Evolutionary conservation across 169 alveolate genomes (phyloP), one percentile per base, ranked within the genome.

Genomic region (Cryptosporidium sp.): DNA sequence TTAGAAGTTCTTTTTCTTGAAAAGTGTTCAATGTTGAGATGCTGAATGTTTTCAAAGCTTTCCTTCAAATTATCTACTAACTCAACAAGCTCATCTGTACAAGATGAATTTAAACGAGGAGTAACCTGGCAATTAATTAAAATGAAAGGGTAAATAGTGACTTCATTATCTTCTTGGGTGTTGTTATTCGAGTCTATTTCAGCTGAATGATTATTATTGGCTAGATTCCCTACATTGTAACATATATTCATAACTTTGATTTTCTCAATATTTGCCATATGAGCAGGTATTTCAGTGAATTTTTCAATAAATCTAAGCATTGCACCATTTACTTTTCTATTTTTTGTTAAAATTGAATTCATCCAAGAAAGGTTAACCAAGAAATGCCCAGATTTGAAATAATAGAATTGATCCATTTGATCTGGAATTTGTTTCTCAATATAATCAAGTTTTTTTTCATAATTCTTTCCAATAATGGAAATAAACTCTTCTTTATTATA

Each of bases 341-440:
- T 65, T 39, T 60, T 45, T 0, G 68, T 61, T 33, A 62, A 23
- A 8, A 62, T 65, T 37, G 89, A 80, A 45, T 65, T 80, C 44
- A 62, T 65, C 89, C 89, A 80, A 18, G 51, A 29, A 42, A 80
- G 75, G 16, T 39, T 42, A 23, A 80, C 89, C 26, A 80, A 51
- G 18, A 80, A 51, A 80, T 80, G 73, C 9, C 89, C 89, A 14
- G 89, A 62, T 45, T 53, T 80, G 70, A 80, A 62, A 16, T 80
- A 80, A 48, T 62, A 42, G 14, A 80, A 58, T 31, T 61, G 23
- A 16, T 80, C 80, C 33, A 31, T n/a, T 31, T 62, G 80, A 4
- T 60, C 45, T 18, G 89, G 89, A 44, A 80, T 65, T 5, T 60
- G 70, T 2, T 48, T n/a, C 12, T 31, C 39, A 44, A 80, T 12